Evolutionary conservation across 139 green algal species (phyloP).

Genomic region (Picochlorum sp.): DNA sequence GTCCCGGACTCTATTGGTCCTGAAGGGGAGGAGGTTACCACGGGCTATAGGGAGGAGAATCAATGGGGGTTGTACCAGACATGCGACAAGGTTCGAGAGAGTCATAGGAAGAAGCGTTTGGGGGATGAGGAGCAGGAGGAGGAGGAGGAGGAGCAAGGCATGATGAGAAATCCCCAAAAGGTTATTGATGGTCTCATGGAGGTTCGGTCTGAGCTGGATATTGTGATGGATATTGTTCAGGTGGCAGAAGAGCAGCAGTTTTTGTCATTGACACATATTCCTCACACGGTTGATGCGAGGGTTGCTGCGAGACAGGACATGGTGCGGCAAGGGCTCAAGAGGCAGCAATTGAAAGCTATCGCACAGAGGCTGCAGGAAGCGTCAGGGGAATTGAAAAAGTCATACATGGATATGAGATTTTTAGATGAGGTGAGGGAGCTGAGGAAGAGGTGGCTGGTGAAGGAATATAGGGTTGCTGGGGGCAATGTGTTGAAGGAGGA

Average conservation of each 20-base stretch:
- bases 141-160: not conserved
- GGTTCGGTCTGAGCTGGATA: conserved; percentile 26
- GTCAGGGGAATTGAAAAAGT: too few species aligned
- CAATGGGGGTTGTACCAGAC: too few species aligned
- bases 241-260: conserved; percentile 33
- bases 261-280: conserved; percentile 2
- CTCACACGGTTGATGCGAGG: not conserved
- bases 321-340: too few species aligned
- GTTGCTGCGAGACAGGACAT: too few species aligned
- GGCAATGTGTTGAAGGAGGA: not conserved
- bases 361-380: too few species aligned
- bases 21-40: too few species aligned
- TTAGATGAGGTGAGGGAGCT: not conserved
- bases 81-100: too few species aligned
- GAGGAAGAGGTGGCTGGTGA: not conserved
- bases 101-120: not conserved
- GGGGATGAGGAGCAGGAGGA: not conserved
- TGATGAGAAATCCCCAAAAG: conserved; percentile 3
- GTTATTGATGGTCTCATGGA: conserved; percentile 22
- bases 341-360: too few species aligned
- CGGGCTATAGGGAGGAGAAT: too few species aligned
- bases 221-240: conserved; percentile 24
- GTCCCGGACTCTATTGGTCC: not conserved
- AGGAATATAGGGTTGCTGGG: conserved; percentile 3
- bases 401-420: not conserved